phyloP scores from a whole-genome alignment of 2,329 filamentous ascomycete species.

The Aspergillus awamori region DNA sequence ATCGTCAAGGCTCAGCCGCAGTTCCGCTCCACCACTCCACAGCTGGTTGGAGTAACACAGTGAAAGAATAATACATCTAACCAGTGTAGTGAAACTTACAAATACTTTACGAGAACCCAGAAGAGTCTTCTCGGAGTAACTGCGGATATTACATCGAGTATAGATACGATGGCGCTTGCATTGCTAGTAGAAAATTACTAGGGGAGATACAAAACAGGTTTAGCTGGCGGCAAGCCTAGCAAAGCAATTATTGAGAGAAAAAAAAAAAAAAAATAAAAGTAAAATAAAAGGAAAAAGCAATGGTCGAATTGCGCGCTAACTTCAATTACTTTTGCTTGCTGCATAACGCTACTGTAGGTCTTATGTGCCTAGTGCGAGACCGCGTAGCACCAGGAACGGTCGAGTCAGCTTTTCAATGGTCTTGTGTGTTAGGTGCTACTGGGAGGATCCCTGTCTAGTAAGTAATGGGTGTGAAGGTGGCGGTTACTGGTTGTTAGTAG shows the following conservation, averaged over 20 bases:
- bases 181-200: too few species aligned
- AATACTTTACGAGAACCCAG: too few species aligned
- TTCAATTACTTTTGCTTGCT: background rate
- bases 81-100: too few species aligned
- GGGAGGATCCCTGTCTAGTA: background rate
- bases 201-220: background rate
- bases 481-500: too few species aligned
- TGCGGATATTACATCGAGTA: background rate
- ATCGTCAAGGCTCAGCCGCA: conserved; percentile 20
- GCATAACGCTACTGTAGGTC: conserved; percentile 4
- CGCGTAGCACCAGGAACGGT: conserved; percentile 15
- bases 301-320: too few species aligned
- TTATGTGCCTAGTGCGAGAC: background rate
- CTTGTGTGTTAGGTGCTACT: background rate
- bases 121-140: background rate
- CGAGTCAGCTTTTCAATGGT: background rate
- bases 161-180: too few species aligned
- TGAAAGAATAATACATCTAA: too few species aligned
- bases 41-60: background rate
- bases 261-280: too few species aligned
- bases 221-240: background rate
- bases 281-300: too few species aligned
- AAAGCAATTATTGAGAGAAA: background rate
- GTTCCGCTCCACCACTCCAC: conserved; percentile 8
- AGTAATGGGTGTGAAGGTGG: too few species aligned